Conservation (phyloP, 306 rosid species). For the Macrotyloma uniflorum region DNA sequence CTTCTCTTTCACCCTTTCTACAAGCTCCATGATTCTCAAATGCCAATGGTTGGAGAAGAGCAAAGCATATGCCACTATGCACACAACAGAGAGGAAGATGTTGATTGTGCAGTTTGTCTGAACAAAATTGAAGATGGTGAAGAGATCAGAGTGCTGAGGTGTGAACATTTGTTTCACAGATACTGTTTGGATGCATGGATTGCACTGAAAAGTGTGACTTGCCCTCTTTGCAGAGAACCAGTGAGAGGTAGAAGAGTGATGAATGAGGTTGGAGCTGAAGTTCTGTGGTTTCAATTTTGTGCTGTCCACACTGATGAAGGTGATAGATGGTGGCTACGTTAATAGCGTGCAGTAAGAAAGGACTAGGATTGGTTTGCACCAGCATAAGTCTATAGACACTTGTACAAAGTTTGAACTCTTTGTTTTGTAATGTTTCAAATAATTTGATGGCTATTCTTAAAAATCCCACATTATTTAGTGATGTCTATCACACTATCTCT, state of each 20-base stretch:
- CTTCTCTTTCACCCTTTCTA: slow-evolving; percentile 48
- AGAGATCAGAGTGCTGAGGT: slow-evolving; percentile 50
- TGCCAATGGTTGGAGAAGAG: background rate
- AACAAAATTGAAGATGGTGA: slow-evolving; percentile 51
- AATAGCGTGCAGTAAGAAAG: background rate
- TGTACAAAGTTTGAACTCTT: no score
- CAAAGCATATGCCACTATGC: background rate
- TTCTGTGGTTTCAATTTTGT: slow-evolving; percentile 40
- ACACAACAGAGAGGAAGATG: slow-evolving; percentile 20
- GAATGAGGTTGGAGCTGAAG: slow-evolving; percentile 33
- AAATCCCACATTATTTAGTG: no score
- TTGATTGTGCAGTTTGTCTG: slow-evolving; percentile 58
- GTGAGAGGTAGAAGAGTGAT: slow-evolving; percentile 19
- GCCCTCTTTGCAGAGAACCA: slow-evolving; percentile 62
- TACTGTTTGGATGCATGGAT: slow-evolving; percentile 55
- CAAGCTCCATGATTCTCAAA: background rate
- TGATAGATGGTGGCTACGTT: slow-evolving; percentile 63
- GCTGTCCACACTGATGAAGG: slow-evolving; percentile 16
- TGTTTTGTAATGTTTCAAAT: no score
- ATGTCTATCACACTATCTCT: no score
- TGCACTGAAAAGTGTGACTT: slow-evolving; percentile 11
- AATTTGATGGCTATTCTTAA: no score
- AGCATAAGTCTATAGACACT: no score
- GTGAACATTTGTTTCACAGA: slow-evolving; percentile 53
- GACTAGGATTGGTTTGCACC: no score